Base-by-base conservation (phyloP, 164 flowering plant genomes). In the Berberis vulgaris region DNA sequence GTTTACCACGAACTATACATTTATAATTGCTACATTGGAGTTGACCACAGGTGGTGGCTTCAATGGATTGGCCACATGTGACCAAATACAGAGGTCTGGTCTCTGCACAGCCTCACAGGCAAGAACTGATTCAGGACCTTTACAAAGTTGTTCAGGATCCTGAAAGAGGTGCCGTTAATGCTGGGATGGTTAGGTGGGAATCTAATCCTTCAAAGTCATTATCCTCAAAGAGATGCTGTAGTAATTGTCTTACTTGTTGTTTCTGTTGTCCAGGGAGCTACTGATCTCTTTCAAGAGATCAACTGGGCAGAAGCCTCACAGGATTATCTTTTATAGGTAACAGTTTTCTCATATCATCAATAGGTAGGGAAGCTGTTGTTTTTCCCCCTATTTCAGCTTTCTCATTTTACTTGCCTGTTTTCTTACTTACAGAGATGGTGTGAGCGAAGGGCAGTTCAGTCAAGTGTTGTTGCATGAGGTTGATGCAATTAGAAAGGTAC, bases 261-360 rank as follows among this genome's bases (percentile, higher is more conserved):
- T 52, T 63, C 40, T 67, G 49, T 43, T 12, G 10, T 58, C 6
- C 81, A 90, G 97, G 79, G 96, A 94, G 41, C 78, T 70, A 1
- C 62, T 94, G 53, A 74, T 76, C 2, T 80, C 91, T 2, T 94
- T 86, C 49, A 54, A 62, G 8, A 78, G 47, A 45, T 55, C 83
- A n/a, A 88, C 89, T 6, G 64, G 71, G 0, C 60, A 40, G 0
- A 88, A 84, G 63, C 97, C 98, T 12, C 61, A 71, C 4, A 68
- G 98, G 56, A 90, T 90, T 38, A 87, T 94, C 12, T 94, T 90
- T 61, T 94, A 84, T 69, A 79, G 98, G 98, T 82, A 57, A 42
- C 45, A 5, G 6, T 52, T 66, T 9, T 59, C 0, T 47, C 10
- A 47, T 2, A 26, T 26, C 26, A 26, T 26, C 26, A 26, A 26